Base-by-base conservation (phyloP, 208 protist species). In the Porcisia hertigi region DNA sequence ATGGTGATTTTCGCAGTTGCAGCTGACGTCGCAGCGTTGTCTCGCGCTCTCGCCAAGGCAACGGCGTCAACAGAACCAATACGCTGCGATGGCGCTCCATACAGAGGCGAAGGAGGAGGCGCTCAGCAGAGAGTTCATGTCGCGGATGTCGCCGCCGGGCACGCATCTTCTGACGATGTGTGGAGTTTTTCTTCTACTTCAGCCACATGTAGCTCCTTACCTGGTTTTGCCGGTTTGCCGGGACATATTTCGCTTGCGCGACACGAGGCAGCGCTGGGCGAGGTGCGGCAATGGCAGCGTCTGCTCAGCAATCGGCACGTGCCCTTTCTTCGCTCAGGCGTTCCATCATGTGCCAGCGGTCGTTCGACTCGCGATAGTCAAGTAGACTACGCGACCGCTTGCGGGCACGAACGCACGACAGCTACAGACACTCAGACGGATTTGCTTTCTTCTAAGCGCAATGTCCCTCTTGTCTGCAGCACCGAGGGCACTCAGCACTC, bases 1-100 rank as follows among this genome's bases (percentile, higher is more conserved):
- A 79, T 79, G 69, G 7, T 79, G 34, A 47, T 79, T 25, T 79
- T 79, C 39, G 60, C 75, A 30, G 34, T 52, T 8, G 69, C 58
- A 11, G 47, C 36, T 1, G 74, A 78, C 12, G 52, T 25, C 34
- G 34, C 49, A 20, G n/a, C 52, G 25, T 39, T 77, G 73, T 39
- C 63, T 63, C 53, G 52, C 43, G 59, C 62, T 43, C 16, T 54
- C 36, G 62, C 52, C 3, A 39, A 36, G 41, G 30, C n/a, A 20
- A 41, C 36, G 34, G 3, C 25, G 66, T 25, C 47, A 18, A 23
- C 25, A 16, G 39, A 43, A 57, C 30, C 23, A 5, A 41, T 43
- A 45, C 11, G 23, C 49, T 16, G 18, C 30, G 12, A 43, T n/a
- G 66, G 18, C n/a, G 47, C n/a, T 43, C 25, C 5, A 5, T 8